Evolutionary conservation across 306 rosid genomes (phyloP), one percentile per base, ranked within the genome.

Genomic region (Sicyos baderoa): DNA sequence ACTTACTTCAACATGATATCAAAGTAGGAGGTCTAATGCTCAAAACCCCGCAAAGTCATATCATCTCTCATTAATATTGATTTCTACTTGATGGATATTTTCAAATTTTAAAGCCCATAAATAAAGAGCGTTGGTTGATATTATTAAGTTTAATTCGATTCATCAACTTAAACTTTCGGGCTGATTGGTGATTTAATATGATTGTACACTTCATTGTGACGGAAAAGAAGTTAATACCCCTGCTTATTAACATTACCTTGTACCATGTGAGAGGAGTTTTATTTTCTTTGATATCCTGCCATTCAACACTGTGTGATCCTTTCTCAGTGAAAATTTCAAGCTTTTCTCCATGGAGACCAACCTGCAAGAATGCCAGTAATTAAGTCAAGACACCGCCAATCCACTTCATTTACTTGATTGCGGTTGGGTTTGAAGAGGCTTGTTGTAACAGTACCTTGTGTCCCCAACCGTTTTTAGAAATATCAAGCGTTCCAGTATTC

Each of bases 401-500:
- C 64, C 29, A 25, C 18, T 57, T 57, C 9, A 14, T 25, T 57
- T 25, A 11, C 17, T 23, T 15, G 44, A 27, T 58, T 27, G 17
- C 27, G 44, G 65, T 58, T 58, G 45, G 45, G 42, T 35, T 35
- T 35, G 42, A 35, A 35, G 42, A 6, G 42, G 42, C 42, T 35
- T 35, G 42, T 6, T 35, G 42, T 35, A 35, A 35, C 42, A 35
- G 42, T 35, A 89, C 98, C 89, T 47, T 32, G 51, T 88, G 85
- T 15, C 90, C 90, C 99, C 99, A 93, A 3, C 80, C 82, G 27
- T 85, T 85, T 12, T 0, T 1, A 6, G 85, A 73, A 42, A 90
- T 60, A 49, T 90, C 94, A 5, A 85, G 48, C 29, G 82, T 82
- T 68, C 97, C 90, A 0, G 77, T 74, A 78, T 74, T 89, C 78